Conservation (phyloP, 1,284 basidiomycete genomes). For the Ustilago esculenta region DNA sequence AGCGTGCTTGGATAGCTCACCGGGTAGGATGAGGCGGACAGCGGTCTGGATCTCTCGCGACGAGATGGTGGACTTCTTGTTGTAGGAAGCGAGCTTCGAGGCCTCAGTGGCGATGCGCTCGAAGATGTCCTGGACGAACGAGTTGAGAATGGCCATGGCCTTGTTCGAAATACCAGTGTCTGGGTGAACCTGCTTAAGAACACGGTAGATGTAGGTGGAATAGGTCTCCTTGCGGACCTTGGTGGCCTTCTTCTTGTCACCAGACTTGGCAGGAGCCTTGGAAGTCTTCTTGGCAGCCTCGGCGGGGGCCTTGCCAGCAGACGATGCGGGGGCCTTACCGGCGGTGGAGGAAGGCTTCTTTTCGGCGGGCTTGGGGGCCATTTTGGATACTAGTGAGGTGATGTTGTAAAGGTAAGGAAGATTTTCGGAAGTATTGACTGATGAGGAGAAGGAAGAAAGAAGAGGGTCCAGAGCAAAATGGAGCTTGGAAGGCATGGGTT, state of each 20-base stretch:
- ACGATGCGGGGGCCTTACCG: constrained; percentile 72
- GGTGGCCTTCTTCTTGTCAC: constrained; percentile 73
- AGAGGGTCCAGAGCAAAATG: constrained; percentile 17
- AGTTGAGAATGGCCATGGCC: constrained; percentile 69
- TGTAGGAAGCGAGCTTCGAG: constrained; percentile 67
- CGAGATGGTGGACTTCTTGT: constrained; percentile 68
- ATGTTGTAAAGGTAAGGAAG: constrained; percentile 2
- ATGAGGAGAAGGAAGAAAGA: constrained; percentile 28
- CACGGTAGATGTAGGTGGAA: constrained; percentile 69
- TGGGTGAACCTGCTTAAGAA: constrained; percentile 72
- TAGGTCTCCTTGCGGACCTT: constrained; percentile 73
- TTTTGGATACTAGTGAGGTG: constrained; percentile 34
- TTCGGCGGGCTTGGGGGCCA: constrained; percentile 66
- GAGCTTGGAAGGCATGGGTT: constrained; percentile 28
- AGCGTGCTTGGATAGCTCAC: constrained; percentile 82
- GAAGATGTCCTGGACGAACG: constrained; percentile 70
- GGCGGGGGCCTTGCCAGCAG: constrained; percentile 66
- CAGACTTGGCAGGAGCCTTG: constrained; percentile 70
- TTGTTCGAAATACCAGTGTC: constrained; percentile 70
- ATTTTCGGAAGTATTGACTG: constrained; percentile 26
- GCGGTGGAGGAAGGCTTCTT: constrained; percentile 72
- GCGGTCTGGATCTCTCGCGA: constrained; percentile 68
- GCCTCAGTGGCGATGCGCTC: constrained; percentile 68
- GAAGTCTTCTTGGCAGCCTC: constrained; percentile 75
- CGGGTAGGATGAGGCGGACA: constrained; percentile 68